Percentiles rank a stretch among this genome's conserved stretches.
phyloP scores from a whole-genome alignment of 2,329 filamentous ascomycete species.

The Neofusicoccum cordaticola region DNA sequence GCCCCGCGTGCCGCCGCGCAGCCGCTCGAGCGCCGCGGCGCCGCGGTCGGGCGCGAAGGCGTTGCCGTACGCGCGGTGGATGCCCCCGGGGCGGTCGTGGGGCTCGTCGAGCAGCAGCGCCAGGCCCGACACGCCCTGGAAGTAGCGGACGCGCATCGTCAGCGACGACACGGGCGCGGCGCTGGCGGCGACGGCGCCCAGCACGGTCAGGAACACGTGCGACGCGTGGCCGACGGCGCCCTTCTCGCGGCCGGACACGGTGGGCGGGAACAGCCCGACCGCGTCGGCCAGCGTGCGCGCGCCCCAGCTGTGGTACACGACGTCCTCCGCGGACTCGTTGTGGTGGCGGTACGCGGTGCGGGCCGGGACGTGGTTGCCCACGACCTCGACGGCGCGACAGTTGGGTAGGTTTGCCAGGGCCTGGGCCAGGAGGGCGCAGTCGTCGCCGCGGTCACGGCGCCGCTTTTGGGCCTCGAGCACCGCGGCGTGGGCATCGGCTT shows the following conservation, averaged over 20 bases:
- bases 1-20: not conserved
- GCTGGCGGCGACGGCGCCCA: not conserved
- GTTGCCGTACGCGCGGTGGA: not conserved
- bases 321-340: not conserved
- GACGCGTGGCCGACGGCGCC: not conserved
- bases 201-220: not conserved
- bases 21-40: not conserved
- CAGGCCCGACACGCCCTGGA: not conserved
- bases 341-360: not conserved
- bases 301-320: not conserved
- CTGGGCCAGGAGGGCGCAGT: not conserved
- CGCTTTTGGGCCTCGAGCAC: not conserved
- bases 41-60: not conserved
- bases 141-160: not conserved
- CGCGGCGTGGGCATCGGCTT: not conserved
- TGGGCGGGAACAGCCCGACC: not conserved
- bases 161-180: not conserved
- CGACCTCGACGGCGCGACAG: not conserved
- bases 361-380: not conserved
- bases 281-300: not conserved
- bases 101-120: not conserved
- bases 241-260: not conserved
- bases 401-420: not conserved
- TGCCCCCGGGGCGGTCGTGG: not conserved
- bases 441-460: not conserved